Base-by-base conservation (phyloP, 1,139 yeast species). In the Suhomyces maxii region DNA sequence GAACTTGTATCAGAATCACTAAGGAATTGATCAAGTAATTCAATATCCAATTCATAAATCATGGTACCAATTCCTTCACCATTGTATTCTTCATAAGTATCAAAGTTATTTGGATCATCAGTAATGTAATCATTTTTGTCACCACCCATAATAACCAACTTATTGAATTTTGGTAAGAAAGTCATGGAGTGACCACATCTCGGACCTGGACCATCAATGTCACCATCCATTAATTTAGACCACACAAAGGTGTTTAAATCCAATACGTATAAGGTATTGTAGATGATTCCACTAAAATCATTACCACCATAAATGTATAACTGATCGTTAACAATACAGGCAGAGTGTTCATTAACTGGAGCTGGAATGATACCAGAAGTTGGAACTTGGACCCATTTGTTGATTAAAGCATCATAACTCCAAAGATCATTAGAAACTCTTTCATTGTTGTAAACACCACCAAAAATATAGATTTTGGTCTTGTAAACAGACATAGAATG, bases 181-280 rank as follows among this genome's bases (percentile, higher is more conserved):
- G 97, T 84, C 73, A 93, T 74, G 8, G 97, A 83, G 65, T 93
- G 99, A n/a, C 99, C 99, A 52, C 95, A 88, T 56, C 97, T 81
- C 14, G 95, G 83, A 39, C 91, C 86, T 4, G 98, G 97, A 9
- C 79, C 76, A 48, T 65, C 59, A 28, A 55, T 58, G 25, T 67
- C 68, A 32, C 75, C 71, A 8, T 71, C 62, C 50, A 75, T 77
- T 57, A 88, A 78, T 50, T 83, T 82, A 55, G 80, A 81, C 96
- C 96, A 89, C 40, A 82, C 82, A 41, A 80, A 74, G 12, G 88
- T 79, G 46, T 83, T 76, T 55, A 93, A 72, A 60, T 89, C 90
- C 56, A 93, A 80, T n/a, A 91, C 86, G 57, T 82, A 82, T 46
- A 90, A 76, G 30, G 83, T 79, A 56, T 81, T 81, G 52, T 87